Percentiles rank a stretch among this genome's conserved stretches.
Evolutionary conservation across 768 basidiomycete species (phyloP).

Genomic region (Boletellus emodensis): DNA sequence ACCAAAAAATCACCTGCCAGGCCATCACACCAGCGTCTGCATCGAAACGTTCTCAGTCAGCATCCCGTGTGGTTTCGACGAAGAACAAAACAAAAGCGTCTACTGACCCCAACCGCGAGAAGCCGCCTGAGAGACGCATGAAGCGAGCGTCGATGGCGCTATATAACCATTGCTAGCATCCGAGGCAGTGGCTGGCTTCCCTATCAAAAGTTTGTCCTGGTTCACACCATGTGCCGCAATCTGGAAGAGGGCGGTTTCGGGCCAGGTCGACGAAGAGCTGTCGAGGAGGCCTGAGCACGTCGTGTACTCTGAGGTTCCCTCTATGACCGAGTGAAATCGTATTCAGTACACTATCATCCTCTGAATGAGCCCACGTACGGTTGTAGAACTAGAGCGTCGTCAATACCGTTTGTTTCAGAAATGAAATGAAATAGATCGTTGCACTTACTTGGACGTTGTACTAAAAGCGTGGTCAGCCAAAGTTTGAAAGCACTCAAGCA

Average conservation of each 20-base stretch:
- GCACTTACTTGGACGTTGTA: constrained; percentile 38
- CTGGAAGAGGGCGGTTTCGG: constrained; percentile 44
- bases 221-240: constrained; percentile 52
- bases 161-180: constrained; percentile 61
- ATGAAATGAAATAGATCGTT: no score
- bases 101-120: constrained; percentile 62
- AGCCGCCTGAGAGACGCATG: constrained; percentile 60
- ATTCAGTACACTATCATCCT: background rate
- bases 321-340: constrained; percentile 12
- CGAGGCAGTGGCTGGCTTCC: constrained; percentile 54
- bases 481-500: no score
- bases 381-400: constrained; percentile 22
- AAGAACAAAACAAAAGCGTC: background rate
- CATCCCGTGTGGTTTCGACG: background rate
- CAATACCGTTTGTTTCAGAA: background rate
- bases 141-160: constrained; percentile 48
- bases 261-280: constrained; percentile 38
- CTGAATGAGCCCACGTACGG: constrained; percentile 10
- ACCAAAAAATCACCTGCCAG: constrained; percentile 33
- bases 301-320: constrained; percentile 37
- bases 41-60: background rate
- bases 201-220: constrained; percentile 66
- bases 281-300: constrained; percentile 37
- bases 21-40: constrained; percentile 37
- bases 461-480: background rate